Evolutionary conservation across 1,284 basidiomycete genomes (phyloP).

Genomic region (Cutaneotrichosporon daszewskae): DNA sequence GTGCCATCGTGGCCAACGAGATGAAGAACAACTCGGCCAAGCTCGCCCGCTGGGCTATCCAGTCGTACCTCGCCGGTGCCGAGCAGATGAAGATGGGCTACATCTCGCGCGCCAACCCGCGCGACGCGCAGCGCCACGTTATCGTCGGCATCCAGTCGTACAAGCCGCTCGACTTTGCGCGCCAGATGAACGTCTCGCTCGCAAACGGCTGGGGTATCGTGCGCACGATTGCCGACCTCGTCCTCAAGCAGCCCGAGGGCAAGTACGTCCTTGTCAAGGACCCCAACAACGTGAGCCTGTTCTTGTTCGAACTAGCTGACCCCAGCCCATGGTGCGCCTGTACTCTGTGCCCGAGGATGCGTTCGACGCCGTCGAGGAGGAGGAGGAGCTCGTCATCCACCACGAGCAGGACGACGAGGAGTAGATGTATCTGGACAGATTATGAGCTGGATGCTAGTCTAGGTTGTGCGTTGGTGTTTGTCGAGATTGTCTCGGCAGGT

Average conservation of each 20-base stretch:
- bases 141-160: conserved; percentile 92
- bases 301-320: conserved; percentile 6
- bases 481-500: too few species aligned
- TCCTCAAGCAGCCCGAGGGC: conserved; percentile 91
- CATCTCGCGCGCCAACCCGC: conserved; percentile 87
- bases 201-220: conserved; percentile 99
- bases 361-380: conserved; percentile 76
- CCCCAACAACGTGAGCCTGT: conserved; percentile 76
- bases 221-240: conserved; percentile 82
- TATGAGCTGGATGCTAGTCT: too few species aligned
- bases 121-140: conserved; percentile 91
- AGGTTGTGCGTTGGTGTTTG: too few species aligned
- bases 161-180: conserved; percentile 90
- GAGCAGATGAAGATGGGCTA: conserved; percentile 95
- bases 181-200: conserved; percentile 90
- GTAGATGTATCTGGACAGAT: conserved; percentile 15
- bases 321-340: conserved; percentile 81
- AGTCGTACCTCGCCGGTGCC: conserved; percentile 90
- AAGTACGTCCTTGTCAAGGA: conserved; percentile 94
- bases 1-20: conserved; percentile 96
- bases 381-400: conserved; percentile 55
- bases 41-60: conserved; percentile 94
- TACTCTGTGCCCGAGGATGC: conserved; percentile 85
- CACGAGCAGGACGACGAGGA: conserved; percentile 27
- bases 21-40: conserved; percentile 99